Conservation (phyloP, 768 basidiomycete genomes). For the Leccinum longicurvipes region DNA sequence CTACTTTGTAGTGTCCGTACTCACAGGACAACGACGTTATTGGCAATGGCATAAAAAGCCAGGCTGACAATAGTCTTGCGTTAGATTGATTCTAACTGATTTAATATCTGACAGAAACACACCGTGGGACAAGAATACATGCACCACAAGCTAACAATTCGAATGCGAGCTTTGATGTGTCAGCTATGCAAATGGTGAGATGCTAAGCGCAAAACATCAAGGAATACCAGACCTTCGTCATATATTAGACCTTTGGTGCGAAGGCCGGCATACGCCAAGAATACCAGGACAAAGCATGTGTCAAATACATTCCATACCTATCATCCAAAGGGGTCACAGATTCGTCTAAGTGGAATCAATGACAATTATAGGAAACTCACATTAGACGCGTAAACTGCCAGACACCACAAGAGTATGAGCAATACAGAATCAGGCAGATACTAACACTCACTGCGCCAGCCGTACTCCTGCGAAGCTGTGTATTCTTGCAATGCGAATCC, state of each 20-base stretch:
- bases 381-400: slow-evolving; percentile 77
- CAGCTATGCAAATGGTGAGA: slow-evolving; percentile 29
- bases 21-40: slow-evolving; percentile 77
- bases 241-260: slow-evolving; percentile 60
- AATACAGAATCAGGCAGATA: neutral
- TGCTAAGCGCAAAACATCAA: neutral
- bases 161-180: slow-evolving; percentile 61
- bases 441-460: slow-evolving; percentile 75
- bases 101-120: slow-evolving; percentile 6
- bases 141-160: slow-evolving; percentile 83
- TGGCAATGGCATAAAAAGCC: slow-evolving; percentile 77
- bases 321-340: neutral
- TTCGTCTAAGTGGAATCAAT: neutral
- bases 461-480: slow-evolving; percentile 81
- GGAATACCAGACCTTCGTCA: slow-evolving; percentile 43
- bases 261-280: slow-evolving; percentile 62
- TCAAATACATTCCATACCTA: slow-evolving; percentile 94
- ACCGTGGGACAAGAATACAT: slow-evolving; percentile 84
- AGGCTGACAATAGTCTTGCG: slow-evolving; percentile 38
- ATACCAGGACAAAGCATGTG: slow-evolving; percentile 67
- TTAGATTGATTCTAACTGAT: neutral
- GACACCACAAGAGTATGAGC: slow-evolving; percentile 1
- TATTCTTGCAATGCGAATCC: slow-evolving; percentile 88
- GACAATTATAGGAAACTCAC: slow-evolving; percentile 36
- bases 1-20: slow-evolving; percentile 19